Base-by-base conservation (phyloP, 305 asterid species). In the Lippia alba region DNA sequence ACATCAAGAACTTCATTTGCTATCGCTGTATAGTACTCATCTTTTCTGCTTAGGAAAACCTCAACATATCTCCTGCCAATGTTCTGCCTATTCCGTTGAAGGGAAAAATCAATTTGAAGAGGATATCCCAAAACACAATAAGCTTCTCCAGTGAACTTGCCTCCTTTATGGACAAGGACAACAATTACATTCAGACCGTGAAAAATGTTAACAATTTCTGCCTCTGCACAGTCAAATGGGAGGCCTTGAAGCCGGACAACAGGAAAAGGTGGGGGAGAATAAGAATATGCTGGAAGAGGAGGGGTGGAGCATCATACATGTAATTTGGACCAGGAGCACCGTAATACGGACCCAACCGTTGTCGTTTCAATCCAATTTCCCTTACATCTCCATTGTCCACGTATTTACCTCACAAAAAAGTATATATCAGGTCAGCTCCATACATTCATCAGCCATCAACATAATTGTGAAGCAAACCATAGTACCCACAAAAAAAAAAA, bases 211-310 rank as follows among this genome's bases (percentile, higher is more conserved):
- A 83, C 84, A 11, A 93, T 80, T 71, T 93, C 96, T 59, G 82
- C 79, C 79, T 90, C 97, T 15, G 96, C 75, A 69, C 97, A 93
- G 69, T 91, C 96, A 64, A 85, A 89, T 8, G 97, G 97, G 15
- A 93, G 97, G 75, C 97, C 97, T 18, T 97, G 92, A 65, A 93
- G 95, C n/a, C 98, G 86, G 58, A 93, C 97, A 58, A 91, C 93
- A 39, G 98, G 98, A 76, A 93, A 91, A 11, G 91, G 94, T 10
- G 95, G 96, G 24, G 97, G 93, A 4, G 72, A 63, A 69, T 87
- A 89, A 60, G 96, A 71, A 83, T 87, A 89, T 24, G 83, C 53
- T 10, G 88, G 84, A 50, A 87, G 85, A 0, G 83, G 85, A 10
- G 84, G 97, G 87, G 90, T 24, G 92, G 87, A 66, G 93, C 81